Percentiles rank a stretch among this genome's conserved stretches.
Conservation (phyloP, 2,329 filamentous ascomycete species). For the Aspergillus ochraceoroseus region DNA sequence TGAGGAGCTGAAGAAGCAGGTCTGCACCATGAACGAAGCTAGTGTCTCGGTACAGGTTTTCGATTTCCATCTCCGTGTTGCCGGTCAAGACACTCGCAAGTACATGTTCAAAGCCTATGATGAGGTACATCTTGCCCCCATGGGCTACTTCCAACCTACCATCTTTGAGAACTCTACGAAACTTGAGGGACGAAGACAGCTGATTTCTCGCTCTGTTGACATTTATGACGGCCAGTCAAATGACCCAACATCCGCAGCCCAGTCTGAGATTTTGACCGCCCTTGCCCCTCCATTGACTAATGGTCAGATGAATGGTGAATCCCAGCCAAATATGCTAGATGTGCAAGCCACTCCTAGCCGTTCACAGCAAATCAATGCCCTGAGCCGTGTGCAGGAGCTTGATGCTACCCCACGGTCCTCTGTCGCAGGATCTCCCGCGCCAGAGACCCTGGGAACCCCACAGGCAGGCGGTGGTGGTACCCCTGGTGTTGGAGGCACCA, state of each 20-base stretch:
- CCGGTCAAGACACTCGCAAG: slow-evolving; percentile 83
- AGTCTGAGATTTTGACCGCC: slow-evolving; percentile 60
- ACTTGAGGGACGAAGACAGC: slow-evolving; percentile 68
- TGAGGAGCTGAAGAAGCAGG: slow-evolving; percentile 91
- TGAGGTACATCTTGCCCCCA: slow-evolving; percentile 86
- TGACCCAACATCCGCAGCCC: slow-evolving; percentile 80
- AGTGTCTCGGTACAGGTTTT: slow-evolving; percentile 83
- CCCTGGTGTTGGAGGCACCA: slow-evolving; percentile 34
- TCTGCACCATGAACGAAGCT: slow-evolving; percentile 84
- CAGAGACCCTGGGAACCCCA: slow-evolving; percentile 69
- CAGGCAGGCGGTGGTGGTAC: slow-evolving; percentile 45
- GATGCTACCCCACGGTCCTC: slow-evolving; percentile 79
- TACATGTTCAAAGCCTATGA: slow-evolving; percentile 97
- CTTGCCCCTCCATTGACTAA: slow-evolving; percentile 42
- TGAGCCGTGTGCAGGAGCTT: slow-evolving; percentile 62
- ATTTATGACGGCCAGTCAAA: slow-evolving; percentile 90
- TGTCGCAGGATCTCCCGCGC: slow-evolving; percentile 78
- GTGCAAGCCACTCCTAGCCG: slow-evolving; percentile 45
- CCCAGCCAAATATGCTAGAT: slow-evolving; percentile 25
- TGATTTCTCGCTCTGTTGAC: slow-evolving; percentile 85
- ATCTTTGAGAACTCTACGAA: slow-evolving; percentile 83
- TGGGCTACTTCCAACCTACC: slow-evolving; percentile 86
- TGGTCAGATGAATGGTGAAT: slow-evolving; percentile 38
- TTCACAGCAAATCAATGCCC: slow-evolving; percentile 63
- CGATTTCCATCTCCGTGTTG: slow-evolving; percentile 84